phyloP scores from a whole-genome alignment of 257 asterid species.

The Solanum chaucha region DNA sequence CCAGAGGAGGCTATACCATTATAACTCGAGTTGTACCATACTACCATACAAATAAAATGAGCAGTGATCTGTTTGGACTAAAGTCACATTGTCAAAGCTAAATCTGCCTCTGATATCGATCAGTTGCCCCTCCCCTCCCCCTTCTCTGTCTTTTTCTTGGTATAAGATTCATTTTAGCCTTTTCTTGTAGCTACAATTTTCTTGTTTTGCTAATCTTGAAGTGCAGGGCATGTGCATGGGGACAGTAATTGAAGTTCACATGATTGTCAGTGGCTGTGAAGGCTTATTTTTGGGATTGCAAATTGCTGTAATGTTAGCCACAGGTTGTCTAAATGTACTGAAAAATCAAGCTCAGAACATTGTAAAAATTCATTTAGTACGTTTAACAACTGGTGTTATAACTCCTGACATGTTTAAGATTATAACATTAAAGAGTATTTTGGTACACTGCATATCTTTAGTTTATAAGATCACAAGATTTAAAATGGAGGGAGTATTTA shows the following conservation, averaged over 20 bases:
- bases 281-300: background rate
- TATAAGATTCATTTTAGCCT: background rate
- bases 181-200: background rate
- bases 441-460: too few relatives aligned
- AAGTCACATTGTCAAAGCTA: too few relatives aligned
- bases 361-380: background rate
- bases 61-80: too few relatives aligned
- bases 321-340: background rate
- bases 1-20: too few relatives aligned
- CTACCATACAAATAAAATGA: too few relatives aligned
- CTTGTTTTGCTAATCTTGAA: background rate
- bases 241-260: background rate
- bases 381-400: background rate
- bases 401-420: too few relatives aligned
- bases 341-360: background rate
- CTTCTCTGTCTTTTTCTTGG: background rate
- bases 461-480: too few relatives aligned
- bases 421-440: too few relatives aligned
- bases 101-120: background rate
- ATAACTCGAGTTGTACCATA: too few relatives aligned
- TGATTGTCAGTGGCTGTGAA: background rate
- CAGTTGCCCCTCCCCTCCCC: background rate
- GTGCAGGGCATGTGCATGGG: conserved; percentile 14
- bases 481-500: background rate
- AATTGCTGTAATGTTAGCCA: background rate